Conservation (phyloP, 345 rosid species). For the Brassica carinata region DNA sequence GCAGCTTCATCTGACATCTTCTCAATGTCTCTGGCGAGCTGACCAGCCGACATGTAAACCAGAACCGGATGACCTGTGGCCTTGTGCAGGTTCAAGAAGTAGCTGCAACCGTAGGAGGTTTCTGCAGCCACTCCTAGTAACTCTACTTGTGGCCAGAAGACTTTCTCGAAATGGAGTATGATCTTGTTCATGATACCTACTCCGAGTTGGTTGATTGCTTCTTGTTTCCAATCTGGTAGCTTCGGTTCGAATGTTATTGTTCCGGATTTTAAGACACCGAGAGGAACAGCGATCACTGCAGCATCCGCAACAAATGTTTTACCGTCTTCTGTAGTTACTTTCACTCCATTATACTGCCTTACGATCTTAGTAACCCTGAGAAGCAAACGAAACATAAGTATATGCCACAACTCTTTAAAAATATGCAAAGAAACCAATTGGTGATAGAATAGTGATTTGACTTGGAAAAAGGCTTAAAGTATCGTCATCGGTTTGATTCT, state of each 20-base stretch:
- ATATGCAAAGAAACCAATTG: background rate
- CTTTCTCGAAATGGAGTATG: conserved; percentile 70
- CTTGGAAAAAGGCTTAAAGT: background rate
- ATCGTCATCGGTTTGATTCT: too few relatives aligned
- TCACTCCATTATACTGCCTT: conserved; percentile 74
- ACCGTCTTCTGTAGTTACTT: conserved; percentile 75
- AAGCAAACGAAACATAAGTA: background rate
- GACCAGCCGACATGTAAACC: conserved; percentile 96
- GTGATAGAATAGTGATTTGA: background rate
- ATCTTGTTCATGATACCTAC: conserved; percentile 94
- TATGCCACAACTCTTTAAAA: background rate
- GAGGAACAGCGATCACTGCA: conserved; percentile 75
- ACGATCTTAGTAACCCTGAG: conserved; percentile 68
- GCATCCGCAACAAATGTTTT: conserved; percentile 80
- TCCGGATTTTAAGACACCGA: conserved; percentile 80
- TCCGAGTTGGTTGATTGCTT: conserved; percentile 83
- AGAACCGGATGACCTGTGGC: conserved; percentile 88
- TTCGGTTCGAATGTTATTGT: conserved; percentile 71
- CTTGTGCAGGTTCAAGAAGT: conserved; percentile 96
- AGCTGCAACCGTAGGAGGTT: conserved; percentile 88
- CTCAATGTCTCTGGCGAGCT: conserved; percentile 91
- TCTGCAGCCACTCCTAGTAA: conserved; percentile 92
- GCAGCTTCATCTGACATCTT: conserved; percentile 98
- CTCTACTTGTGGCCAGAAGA: conserved; percentile 98
- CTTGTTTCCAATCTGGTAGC: conserved; percentile 94